Evolutionary conservation across 2,329 filamentous ascomycete species (phyloP).

Genomic region (Hypoxylon sp.): DNA sequence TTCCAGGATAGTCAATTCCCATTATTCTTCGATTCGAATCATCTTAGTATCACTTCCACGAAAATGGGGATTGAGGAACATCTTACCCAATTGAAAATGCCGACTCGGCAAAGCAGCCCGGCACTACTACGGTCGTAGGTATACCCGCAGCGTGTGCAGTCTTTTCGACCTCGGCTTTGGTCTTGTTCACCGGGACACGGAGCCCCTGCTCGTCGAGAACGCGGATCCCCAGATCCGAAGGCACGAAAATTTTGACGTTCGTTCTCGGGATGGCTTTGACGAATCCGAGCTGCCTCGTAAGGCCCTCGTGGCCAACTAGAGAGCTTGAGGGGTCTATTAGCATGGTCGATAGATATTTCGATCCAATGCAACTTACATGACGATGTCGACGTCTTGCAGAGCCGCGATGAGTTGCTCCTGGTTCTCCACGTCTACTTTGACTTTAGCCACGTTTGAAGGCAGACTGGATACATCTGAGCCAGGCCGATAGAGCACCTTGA

Average conservation of each 20-base stretch:
- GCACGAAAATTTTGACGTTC: slow-evolving; percentile 48
- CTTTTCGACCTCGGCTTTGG: slow-evolving; percentile 44
- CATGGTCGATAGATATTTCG: neutral
- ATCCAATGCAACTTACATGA: slow-evolving; percentile 36
- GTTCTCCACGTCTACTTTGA: slow-evolving; percentile 40
- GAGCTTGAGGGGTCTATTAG: slow-evolving; percentile 36
- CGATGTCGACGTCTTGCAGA: slow-evolving; percentile 43
- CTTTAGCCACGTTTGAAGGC: slow-evolving; percentile 32
- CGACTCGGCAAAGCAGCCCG: slow-evolving; percentile 47
- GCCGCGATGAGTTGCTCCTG: slow-evolving; percentile 35
- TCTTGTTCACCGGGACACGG: slow-evolving; percentile 41
- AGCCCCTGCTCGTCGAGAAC: slow-evolving; percentile 42
- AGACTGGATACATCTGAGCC: slow-evolving; percentile 45
- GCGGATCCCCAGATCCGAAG: slow-evolving; percentile 45
- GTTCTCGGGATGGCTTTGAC: slow-evolving; percentile 46
- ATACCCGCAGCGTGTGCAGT: slow-evolving; percentile 44
- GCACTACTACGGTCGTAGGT: slow-evolving; percentile 39
- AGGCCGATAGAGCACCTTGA: slow-evolving; percentile 45
- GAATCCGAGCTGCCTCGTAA: slow-evolving; percentile 44
- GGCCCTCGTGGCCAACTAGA: slow-evolving; percentile 44
- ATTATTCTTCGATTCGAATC: slow-evolving; percentile 29
- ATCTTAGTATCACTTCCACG: slow-evolving; percentile 13
- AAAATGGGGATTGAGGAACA: neutral
- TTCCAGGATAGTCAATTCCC: slow-evolving; percentile 39
- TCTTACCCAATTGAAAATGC: slow-evolving; percentile 42